These are phyloP conservation scores for Kernera saxatilis DNA, from an alignment of 345 rosid species.

Conservation along the genomic window DNA sequence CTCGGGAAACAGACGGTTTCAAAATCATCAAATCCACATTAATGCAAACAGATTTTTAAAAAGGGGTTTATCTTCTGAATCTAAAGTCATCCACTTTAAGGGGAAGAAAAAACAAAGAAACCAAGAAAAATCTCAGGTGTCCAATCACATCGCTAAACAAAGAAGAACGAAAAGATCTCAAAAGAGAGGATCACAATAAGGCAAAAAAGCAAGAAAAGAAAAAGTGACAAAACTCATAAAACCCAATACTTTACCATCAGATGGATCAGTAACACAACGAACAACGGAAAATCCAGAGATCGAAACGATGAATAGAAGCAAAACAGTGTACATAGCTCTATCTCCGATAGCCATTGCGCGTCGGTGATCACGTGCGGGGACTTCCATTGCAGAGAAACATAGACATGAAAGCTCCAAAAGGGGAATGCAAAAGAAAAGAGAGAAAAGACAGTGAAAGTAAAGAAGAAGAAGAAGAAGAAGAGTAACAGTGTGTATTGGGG, in stretches of 20 bases:
- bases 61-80: slow-evolving; percentile 20
- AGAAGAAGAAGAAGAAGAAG: slow-evolving; percentile 12
- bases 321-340: slow-evolving; percentile 8
- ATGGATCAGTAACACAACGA: slow-evolving; percentile 44
- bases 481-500: slow-evolving; percentile 24
- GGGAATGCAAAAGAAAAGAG: neutral
- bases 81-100: slow-evolving; percentile 6
- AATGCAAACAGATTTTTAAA: neutral
- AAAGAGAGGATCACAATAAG: neutral
- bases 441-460: slow-evolving; percentile 21
- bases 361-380: slow-evolving; percentile 24
- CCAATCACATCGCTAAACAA: neutral
- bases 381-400: slow-evolving; percentile 23
- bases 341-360: slow-evolving; percentile 28
- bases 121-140: slow-evolving; percentile 3
- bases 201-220: neutral
- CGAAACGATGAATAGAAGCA: slow-evolving; percentile 16
- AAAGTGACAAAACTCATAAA: neutral
- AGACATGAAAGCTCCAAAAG: neutral
- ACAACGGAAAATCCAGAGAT: slow-evolving; percentile 31
- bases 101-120: neutral
- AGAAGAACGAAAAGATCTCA: slow-evolving; percentile 4
- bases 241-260: slow-evolving; percentile 37
- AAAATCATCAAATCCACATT: slow-evolving; percentile 21
- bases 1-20: slow-evolving; percentile 25